phyloP scores from a whole-genome alignment of 441 rosid species.

The Populus hybrid region DNA sequence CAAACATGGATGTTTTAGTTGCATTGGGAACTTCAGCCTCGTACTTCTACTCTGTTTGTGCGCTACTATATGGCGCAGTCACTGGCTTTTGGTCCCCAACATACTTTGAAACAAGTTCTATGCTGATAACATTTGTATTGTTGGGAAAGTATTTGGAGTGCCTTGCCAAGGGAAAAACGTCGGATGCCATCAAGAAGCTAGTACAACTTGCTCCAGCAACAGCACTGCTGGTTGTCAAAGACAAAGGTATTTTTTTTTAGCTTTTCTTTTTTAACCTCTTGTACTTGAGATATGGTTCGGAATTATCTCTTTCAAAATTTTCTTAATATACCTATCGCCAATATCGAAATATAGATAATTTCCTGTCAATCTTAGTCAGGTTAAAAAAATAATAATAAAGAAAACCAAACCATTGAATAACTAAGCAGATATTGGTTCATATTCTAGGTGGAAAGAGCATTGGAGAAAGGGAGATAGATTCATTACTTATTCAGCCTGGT shows the following conservation, averaged over 20 bases:
- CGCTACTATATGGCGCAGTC: slow-evolving; percentile 86
- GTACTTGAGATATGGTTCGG: background rate
- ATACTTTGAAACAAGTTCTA: slow-evolving; percentile 95
- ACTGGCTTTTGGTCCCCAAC: slow-evolving; percentile 97
- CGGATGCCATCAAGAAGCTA: slow-evolving; percentile 95
- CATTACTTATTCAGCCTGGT: slow-evolving; percentile 90
- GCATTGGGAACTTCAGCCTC: slow-evolving; percentile 95
- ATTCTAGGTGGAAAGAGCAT: slow-evolving; percentile 59
- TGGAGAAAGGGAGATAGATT: slow-evolving; percentile 90
- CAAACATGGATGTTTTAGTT: slow-evolving; percentile 99
- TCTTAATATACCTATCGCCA: background rate
- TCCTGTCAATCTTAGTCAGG: slow-evolving; percentile 6
- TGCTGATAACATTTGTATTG: slow-evolving; percentile 94
- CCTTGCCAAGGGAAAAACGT: slow-evolving; percentile 98
- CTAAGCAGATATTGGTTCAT: slow-evolving; percentile 17
- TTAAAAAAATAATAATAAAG: background rate
- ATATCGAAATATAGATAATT: background rate
- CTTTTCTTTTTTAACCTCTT: background rate
- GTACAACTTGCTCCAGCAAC: slow-evolving; percentile 98
- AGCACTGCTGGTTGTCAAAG: slow-evolving; percentile 74
- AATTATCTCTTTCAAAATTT: background rate
- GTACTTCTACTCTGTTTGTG: slow-evolving; percentile 92
- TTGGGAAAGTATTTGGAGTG: slow-evolving; percentile 94
- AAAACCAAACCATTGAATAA: background rate
- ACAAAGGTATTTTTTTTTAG: slow-evolving; percentile 50